Base-by-base conservation (phyloP, 495 filamentous ascomycete genomes). In the Aspergillus hancockii region DNA sequence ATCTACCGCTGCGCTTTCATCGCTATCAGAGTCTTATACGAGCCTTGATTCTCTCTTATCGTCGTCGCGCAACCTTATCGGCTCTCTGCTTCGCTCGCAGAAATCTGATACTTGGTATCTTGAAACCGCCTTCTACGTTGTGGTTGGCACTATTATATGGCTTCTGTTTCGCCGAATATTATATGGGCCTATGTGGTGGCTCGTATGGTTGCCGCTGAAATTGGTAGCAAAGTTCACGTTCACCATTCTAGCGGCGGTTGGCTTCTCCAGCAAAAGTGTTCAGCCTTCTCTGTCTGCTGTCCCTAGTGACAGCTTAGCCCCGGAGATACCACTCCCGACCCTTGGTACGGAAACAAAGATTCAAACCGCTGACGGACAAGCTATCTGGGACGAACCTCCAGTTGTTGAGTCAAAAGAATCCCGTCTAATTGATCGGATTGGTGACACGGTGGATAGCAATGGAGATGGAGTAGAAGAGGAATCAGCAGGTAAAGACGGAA, bases 71-170 rank as follows among this genome's bases (percentile, higher is more conserved):
- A 88, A 84, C 57, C 82, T 99, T 16, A 83, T 97, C 12, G 83
- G 83, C 16, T 90, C 90, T 23, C 76, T 99, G 49, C 77, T 97
- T 34, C 85, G 85, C 63, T 92, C 90, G 31, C 90, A 93, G 67
- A 97, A 97, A 76, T 92, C 88, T 41, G 94, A 98, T 71, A 94
- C 91, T 4, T 99, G 94, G 94, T 99, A 99, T 65, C 81, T 97
- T 28, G 86, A 91, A 72, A 93, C 88, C 19, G 87, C 93, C 0
- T 87, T 98, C 62, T 92, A 91, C 63, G 74, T 98, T 49, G 81
- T 98, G 9, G 40, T 90, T 14, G 80, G 73, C 3, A 97, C 90
- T 7, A 85, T 96, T 32, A 73, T 73, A 12, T 99, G 94, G 94
- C 77, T 99, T 9, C 65, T 98, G 2, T 94, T 93, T 58, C 78